phyloP scores from a whole-genome alignment of 176 grass and related monocot genomes.

The Ensete ventricosum region DNA sequence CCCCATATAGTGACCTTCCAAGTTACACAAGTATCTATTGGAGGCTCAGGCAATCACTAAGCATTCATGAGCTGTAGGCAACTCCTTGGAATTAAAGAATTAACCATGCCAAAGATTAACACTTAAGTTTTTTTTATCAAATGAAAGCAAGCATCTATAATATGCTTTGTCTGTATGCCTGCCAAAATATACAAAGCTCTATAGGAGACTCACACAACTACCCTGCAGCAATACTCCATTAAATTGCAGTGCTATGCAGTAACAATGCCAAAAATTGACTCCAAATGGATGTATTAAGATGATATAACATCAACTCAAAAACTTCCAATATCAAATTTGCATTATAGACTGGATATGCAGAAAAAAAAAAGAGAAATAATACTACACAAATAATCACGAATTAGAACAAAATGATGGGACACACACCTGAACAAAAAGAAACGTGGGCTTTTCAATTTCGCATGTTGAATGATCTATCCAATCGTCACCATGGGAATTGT shows the following conservation, averaged over 20 bases:
- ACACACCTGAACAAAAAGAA: constrained; percentile 68
- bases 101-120: too few species aligned
- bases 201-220: too few species aligned
- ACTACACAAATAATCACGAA: background rate
- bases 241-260: background rate
- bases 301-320: background rate
- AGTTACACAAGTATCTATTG: too few species aligned
- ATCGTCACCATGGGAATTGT: constrained; percentile 43
- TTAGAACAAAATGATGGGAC: constrained; percentile 9
- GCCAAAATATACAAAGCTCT: too few species aligned
- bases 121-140: too few species aligned
- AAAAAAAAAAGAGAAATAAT: background rate
- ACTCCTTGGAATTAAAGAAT: too few species aligned
- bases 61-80: too few species aligned
- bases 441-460: constrained; percentile 50
- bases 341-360: background rate
- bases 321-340: background rate
- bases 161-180: too few species aligned
- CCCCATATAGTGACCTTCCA: too few species aligned
- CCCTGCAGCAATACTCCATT: background rate
- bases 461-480: constrained; percentile 47
- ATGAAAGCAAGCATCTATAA: too few species aligned
- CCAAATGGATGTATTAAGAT: background rate
- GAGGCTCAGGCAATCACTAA: too few species aligned
- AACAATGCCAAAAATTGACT: background rate